phyloP scores from a whole-genome alignment of 2,329 filamentous ascomycete genomes.

The Immersiporthe knoxdaviesiana region DNA sequence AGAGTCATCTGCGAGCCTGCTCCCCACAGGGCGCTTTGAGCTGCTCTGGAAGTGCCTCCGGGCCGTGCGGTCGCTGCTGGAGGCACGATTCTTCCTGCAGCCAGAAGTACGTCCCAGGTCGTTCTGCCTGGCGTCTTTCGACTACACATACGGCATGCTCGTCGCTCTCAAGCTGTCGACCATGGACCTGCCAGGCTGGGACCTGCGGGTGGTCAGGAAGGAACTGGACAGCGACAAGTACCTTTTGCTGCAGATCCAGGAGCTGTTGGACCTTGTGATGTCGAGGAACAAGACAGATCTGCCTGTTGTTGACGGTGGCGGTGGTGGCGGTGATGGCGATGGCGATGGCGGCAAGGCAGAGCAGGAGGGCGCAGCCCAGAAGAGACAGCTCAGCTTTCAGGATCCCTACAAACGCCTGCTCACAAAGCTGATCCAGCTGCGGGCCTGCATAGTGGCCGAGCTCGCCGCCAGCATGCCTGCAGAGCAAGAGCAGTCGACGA shows the following conservation, averaged over 20 bases:
- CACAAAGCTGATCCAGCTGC: slow-evolving; percentile 17
- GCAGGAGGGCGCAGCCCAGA: neutral
- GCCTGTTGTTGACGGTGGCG: slow-evolving; percentile 30
- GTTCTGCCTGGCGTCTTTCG: slow-evolving; percentile 49
- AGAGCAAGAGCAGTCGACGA: neutral
- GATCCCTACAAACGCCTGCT: slow-evolving; percentile 21
- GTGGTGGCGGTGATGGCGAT: slow-evolving; percentile 9
- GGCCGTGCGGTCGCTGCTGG: slow-evolving; percentile 46
- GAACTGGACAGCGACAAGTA: slow-evolving; percentile 42
- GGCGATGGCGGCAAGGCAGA: slow-evolving; percentile 9
- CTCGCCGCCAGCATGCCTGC: slow-evolving; percentile 17
- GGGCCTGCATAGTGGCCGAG: slow-evolving; percentile 19
- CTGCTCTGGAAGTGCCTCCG: slow-evolving; percentile 51
- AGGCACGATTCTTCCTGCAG: slow-evolving; percentile 33
- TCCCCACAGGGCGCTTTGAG: slow-evolving; percentile 45
- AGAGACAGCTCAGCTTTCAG: neutral
- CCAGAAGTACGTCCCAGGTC: slow-evolving; percentile 42
- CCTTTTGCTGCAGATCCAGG: slow-evolving; percentile 38
- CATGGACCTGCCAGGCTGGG: slow-evolving; percentile 51
- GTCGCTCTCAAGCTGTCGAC: slow-evolving; percentile 51
- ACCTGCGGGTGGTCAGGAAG: slow-evolving; percentile 41
- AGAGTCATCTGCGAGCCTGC: slow-evolving; percentile 38
- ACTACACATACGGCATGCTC: slow-evolving; percentile 52
- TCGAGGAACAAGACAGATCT: slow-evolving; percentile 37
- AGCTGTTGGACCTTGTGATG: slow-evolving; percentile 37